phyloP scores from a whole-genome alignment of 2,329 filamentous ascomycete species.

The Verticillium nonalfalfae region DNA sequence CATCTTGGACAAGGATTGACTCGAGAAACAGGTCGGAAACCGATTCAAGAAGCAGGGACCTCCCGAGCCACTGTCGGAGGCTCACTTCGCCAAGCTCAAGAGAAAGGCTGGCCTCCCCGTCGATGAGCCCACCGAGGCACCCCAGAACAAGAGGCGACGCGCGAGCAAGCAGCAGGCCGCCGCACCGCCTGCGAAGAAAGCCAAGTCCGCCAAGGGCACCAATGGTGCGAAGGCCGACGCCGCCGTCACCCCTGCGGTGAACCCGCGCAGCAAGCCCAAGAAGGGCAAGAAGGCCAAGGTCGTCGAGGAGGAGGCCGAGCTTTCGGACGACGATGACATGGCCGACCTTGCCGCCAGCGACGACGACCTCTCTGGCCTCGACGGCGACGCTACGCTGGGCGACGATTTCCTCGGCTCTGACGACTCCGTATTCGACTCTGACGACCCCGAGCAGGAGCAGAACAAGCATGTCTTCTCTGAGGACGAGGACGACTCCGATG shows the following conservation, averaged over 20 bases:
- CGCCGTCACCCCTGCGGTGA: constrained; percentile 13
- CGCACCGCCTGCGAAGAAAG: constrained; percentile 19
- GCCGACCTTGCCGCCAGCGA: constrained; percentile 37
- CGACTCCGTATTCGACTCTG: constrained; percentile 65
- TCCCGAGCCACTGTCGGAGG: constrained; percentile 76
- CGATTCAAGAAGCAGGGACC: constrained; percentile 94
- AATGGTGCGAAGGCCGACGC: constrained; percentile 21
- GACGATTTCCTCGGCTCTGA: constrained; percentile 58
- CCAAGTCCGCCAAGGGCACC: constrained; percentile 24
- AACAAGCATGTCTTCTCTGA: constrained; percentile 81
- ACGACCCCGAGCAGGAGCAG: constrained; percentile 50
- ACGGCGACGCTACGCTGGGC: constrained; percentile 36
- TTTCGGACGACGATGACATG: constrained; percentile 31
- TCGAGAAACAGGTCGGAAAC: constrained; percentile 52
- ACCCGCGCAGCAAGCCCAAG: constrained; percentile 19
- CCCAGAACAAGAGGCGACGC: constrained; percentile 58
- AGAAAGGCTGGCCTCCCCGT: constrained; percentile 72
- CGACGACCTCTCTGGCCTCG: constrained; percentile 33
- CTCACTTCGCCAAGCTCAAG: constrained; percentile 72
- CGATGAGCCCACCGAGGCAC: constrained; percentile 46
- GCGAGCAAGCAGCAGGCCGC: constrained; percentile 27
- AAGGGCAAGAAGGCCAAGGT: constrained; percentile 23
- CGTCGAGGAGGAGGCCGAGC: constrained; percentile 22
- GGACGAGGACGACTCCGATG: constrained; percentile 83
- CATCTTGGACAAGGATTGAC: not conserved